These are phyloP conservation scores for Babesia sp. DNA, from an alignment of 169 alveolate genomes.

Conservation along the genomic window DNA sequence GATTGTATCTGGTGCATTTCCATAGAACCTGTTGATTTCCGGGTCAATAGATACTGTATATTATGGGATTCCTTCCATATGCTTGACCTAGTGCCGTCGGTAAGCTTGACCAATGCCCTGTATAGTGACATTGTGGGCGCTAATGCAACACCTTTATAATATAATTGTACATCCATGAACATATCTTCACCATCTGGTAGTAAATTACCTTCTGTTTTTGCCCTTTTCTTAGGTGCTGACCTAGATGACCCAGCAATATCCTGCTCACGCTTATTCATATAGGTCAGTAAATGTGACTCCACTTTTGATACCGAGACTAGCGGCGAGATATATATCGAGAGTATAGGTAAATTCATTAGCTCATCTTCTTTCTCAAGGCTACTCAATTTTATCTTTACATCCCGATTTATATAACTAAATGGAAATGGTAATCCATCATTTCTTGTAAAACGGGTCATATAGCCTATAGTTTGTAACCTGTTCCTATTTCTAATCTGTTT, in stretches of 20 bases:
- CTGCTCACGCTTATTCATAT: neutral
- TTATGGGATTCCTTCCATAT: constrained; percentile 12
- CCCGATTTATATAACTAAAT: neutral
- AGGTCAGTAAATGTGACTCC: constrained; percentile 10
- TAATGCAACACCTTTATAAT: constrained; percentile 10
- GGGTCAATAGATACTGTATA: neutral
- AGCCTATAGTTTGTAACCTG: constrained; percentile 9
- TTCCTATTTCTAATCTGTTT: neutral
- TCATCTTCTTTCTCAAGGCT: constrained; percentile 6
- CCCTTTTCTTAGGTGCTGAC: constrained; percentile 5
- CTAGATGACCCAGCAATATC: neutral
- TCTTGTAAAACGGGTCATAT: neutral
- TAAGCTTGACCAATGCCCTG: neutral
- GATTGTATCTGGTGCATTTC: neutral
- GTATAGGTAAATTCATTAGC: neutral
- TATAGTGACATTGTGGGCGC: constrained; percentile 15
- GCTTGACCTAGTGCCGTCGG: neutral
- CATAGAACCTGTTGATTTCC: neutral
- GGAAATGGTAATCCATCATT: constrained; percentile 27
- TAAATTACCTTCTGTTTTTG: neutral
- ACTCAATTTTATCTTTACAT: constrained; percentile 9
- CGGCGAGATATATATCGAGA: constrained; percentile 14
- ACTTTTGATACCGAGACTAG: constrained; percentile 17
- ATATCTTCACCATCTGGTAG: neutral
- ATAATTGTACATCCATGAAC: neutral